Conservation (phyloP, 2,329 filamentous ascomycete species). For the Bipolaris bicolor region DNA sequence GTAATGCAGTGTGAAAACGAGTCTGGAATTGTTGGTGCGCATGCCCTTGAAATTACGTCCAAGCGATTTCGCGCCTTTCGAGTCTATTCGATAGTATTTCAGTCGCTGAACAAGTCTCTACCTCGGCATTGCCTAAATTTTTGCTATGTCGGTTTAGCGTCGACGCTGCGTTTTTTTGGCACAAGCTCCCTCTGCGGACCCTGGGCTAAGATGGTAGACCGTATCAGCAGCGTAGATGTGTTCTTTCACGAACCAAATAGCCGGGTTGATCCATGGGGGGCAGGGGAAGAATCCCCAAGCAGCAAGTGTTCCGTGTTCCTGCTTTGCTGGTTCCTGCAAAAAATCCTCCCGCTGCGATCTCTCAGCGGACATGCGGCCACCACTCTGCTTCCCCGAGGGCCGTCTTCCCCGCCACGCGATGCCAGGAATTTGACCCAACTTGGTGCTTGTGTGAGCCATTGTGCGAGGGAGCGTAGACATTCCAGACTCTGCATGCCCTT, state of each 20-base stretch:
- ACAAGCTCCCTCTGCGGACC: conserved; percentile 4
- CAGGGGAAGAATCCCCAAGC: conserved; percentile 9
- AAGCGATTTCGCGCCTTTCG: conserved; percentile 3
- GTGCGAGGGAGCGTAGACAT: not conserved
- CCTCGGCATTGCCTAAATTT: conserved; percentile 11
- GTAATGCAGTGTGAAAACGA: conserved; percentile 12
- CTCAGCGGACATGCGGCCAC: conserved; percentile 4
- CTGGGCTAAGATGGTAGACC: not conserved
- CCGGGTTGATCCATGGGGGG: conserved; percentile 8
- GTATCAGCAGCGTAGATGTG: not conserved
- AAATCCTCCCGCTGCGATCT: conserved; percentile 18
- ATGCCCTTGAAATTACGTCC: conserved; percentile 9
- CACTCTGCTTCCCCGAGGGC: not conserved
- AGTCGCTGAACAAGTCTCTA: not conserved
- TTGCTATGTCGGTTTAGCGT: conserved; percentile 10
- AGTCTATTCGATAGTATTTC: not conserved
- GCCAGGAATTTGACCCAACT: too few relatives aligned
- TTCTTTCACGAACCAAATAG: conserved; percentile 10
- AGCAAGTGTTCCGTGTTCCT: conserved; percentile 17
- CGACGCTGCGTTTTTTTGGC: not conserved
- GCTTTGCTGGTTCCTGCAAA: conserved; percentile 14
- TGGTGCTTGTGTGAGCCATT: not conserved
- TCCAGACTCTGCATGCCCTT: not conserved
- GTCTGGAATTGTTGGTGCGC: conserved; percentile 7
- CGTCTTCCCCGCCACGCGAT: not conserved